Evolutionary conservation across 139 green algal genomes (phyloP).

Genomic region (Ettlia oleoabundans): DNA sequence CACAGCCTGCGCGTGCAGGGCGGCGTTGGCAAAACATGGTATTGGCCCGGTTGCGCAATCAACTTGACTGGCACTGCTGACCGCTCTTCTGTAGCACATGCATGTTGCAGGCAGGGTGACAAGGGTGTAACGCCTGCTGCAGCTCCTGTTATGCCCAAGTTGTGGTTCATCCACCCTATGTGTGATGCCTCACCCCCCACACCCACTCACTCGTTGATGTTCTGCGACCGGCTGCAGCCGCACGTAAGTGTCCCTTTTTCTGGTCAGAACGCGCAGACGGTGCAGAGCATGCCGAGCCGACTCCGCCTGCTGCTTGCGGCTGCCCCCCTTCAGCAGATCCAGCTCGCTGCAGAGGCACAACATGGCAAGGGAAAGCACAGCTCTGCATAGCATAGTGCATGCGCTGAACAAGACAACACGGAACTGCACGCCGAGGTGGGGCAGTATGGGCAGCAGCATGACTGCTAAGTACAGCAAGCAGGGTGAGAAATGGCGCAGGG

Average conservation of each 20-base stretch:
- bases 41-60: no score
- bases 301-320: no score
- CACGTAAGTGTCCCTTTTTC: conserved; percentile 34
- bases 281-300: conserved; percentile 25
- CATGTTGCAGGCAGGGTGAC: no score
- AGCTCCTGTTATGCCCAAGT: background rate
- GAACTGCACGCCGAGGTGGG: no score
- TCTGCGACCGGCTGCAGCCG: conserved; percentile 31
- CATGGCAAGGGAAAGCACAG: background rate
- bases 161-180: no score
- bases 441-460: no score
- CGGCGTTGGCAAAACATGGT: background rate
- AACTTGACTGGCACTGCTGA: no score
- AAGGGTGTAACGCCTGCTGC: no score
- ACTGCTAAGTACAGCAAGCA: background rate
- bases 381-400: no score
- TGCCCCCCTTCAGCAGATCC: conserved; percentile 46
- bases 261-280: conserved; percentile 26
- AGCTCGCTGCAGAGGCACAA: conserved; percentile 36
- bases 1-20: background rate
- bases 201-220: conserved; percentile 1
- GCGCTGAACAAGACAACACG: no score
- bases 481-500: no score
- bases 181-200: background rate
- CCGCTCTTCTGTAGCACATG: no score